These are phyloP conservation scores for Neofusicoccum ribis DNA, from an alignment of 2,329 filamentous ascomycete species.

Conservation along the genomic window DNA sequence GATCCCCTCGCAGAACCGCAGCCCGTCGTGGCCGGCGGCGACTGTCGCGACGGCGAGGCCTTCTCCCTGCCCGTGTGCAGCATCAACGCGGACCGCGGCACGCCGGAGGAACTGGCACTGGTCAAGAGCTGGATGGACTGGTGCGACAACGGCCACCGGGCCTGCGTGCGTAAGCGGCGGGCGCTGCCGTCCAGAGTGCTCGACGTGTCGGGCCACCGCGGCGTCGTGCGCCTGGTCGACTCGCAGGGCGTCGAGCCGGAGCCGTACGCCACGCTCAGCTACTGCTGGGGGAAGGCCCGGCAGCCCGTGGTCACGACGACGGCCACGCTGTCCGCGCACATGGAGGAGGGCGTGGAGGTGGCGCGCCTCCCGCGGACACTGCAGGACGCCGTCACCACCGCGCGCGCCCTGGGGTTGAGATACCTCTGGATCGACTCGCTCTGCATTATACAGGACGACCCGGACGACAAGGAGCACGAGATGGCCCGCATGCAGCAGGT, in stretches of 20 bases:
- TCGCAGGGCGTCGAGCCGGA: background rate
- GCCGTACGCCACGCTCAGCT: slow-evolving; percentile 7
- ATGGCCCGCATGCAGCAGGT: slow-evolving; percentile 11
- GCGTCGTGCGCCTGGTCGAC: background rate
- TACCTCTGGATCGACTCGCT: slow-evolving; percentile 21
- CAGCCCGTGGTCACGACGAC: background rate
- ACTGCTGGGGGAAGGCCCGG: slow-evolving; percentile 10
- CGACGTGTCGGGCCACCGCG: background rate
- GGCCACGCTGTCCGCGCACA: background rate
- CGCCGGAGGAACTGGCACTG: background rate
- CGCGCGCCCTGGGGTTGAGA: slow-evolving; percentile 6
- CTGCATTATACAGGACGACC: slow-evolving; percentile 19
- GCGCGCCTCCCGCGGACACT: slow-evolving; percentile 12
- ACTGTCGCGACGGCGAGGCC: background rate
- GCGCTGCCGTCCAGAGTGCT: slow-evolving; percentile 14
- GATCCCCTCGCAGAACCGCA: slow-evolving; percentile 6
- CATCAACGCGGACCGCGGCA: slow-evolving; percentile 3
- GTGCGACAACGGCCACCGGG: slow-evolving; percentile 8
- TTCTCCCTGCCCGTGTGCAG: slow-evolving; percentile 4
- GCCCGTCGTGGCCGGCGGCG: background rate
- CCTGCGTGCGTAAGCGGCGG: background rate
- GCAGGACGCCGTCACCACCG: slow-evolving; percentile 16
- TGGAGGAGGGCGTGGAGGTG: background rate
- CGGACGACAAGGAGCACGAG: slow-evolving; percentile 14
- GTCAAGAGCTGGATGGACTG: slow-evolving; percentile 8